Evolutionary conservation across 2,329 filamentous ascomycete genomes (phyloP).

Genomic region (Aspergillus ustus): DNA sequence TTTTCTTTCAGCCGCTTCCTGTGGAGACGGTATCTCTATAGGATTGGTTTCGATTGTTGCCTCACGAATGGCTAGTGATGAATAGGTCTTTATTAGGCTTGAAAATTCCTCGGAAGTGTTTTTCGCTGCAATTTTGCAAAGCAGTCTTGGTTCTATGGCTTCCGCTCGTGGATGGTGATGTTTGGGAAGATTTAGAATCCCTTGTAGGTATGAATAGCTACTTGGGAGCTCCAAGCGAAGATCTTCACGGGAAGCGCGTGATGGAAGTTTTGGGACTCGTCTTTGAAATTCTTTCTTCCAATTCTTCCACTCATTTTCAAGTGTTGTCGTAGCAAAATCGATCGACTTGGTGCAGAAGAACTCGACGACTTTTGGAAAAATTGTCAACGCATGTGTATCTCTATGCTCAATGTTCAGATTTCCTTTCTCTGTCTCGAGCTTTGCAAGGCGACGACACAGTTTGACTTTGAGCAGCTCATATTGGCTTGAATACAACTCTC

Average conservation of each 20-base stretch:
- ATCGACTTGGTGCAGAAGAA: conserved; percentile 37
- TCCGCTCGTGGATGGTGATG: not conserved
- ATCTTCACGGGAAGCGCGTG: conserved; percentile 37
- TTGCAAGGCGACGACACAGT: conserved; percentile 61
- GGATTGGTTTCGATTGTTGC: conserved; percentile 1
- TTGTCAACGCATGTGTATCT: conserved; percentile 26
- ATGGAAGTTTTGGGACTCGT: conserved; percentile 49
- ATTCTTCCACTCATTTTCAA: conserved; percentile 45
- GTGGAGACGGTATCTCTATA: not conserved
- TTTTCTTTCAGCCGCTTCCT: conserved; percentile 13
- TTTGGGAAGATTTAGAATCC: conserved; percentile 13
- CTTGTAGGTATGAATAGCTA: conserved; percentile 43
- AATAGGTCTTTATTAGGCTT: conserved; percentile 16
- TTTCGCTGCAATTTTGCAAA: conserved; percentile 8
- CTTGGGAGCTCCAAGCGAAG: conserved; percentile 47
- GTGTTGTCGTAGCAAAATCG: conserved; percentile 29
- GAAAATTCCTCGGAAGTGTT: conserved; percentile 19
- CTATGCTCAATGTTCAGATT: not conserved
- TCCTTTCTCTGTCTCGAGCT: conserved; percentile 54
- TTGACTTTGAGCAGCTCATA: conserved; percentile 55
- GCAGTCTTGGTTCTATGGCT: not conserved
- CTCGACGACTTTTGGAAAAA: conserved; percentile 21
- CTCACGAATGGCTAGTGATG: conserved; percentile 21
- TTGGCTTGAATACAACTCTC: conserved; percentile 40
- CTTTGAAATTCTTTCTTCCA: conserved; percentile 48